A percentile compares a stretch with the other conserved stretches of the same genome.
These are phyloP conservation scores for Starmerella sp. DNA, from an alignment of 805 yeast species.

Conservation along the genomic window DNA sequence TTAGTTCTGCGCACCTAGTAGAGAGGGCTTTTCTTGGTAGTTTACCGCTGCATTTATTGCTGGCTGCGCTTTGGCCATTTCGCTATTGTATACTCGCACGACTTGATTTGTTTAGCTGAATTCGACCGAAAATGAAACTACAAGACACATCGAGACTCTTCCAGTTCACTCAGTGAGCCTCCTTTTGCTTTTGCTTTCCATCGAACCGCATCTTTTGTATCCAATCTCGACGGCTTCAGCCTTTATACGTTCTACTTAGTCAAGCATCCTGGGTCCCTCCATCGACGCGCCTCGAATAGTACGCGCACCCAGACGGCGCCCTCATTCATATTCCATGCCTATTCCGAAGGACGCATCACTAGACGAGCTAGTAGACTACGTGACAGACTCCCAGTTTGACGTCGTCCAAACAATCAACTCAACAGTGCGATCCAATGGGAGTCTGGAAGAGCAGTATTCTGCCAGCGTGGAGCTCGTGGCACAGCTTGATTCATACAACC, in stretches of 20 bases:
- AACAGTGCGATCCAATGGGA: slow-evolving; percentile 13
- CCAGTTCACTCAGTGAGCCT: no score
- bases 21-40: no score
- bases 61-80: no score
- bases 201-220: no score
- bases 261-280: neutral
- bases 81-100: no score
- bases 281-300: neutral
- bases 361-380: slow-evolving; percentile 21
- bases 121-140: no score
- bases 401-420: slow-evolving; percentile 25
- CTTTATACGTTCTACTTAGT: neutral
- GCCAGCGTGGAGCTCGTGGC: slow-evolving; percentile 26
- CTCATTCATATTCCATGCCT: neutral
- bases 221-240: no score
- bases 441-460: slow-evolving; percentile 24
- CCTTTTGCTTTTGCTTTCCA: no score
- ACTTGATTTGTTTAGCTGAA: no score
- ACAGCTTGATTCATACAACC: slow-evolving; percentile 25
- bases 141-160: no score
- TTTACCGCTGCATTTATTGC: no score
- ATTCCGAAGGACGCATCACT: slow-evolving; percentile 7
- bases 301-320: neutral
- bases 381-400: slow-evolving; percentile 24
- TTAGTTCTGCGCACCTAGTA: no score